Conservation (phyloP, 2,329 filamentous ascomycete species). For the Microcyclosporella mali region DNA sequence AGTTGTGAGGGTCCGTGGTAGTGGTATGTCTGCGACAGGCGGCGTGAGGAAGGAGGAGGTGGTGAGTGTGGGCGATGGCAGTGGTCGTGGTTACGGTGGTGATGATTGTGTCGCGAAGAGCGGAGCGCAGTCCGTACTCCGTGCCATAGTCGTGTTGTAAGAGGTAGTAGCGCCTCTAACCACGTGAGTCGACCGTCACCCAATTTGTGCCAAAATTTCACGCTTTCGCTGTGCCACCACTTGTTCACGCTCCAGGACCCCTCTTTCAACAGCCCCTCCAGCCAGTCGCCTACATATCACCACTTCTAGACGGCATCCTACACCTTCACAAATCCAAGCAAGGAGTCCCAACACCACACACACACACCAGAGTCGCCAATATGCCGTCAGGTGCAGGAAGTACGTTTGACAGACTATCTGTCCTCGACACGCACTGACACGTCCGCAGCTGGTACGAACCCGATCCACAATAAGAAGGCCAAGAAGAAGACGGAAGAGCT, state of each 20-base stretch:
- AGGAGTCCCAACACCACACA: background rate
- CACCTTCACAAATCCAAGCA: background rate
- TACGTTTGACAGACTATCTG: slow-evolving; percentile 25
- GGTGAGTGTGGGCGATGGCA: background rate
- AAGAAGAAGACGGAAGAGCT: slow-evolving; percentile 77
- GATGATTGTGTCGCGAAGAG: too few species aligned
- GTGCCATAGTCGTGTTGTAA: too few species aligned
- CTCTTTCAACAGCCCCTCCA: background rate
- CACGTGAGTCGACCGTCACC: background rate
- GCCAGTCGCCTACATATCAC: background rate
- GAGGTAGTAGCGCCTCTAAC: too few species aligned
- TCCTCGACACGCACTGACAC: slow-evolving; percentile 3
- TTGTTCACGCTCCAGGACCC: background rate
- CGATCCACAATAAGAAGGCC: slow-evolving; percentile 66
- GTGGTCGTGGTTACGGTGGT: slow-evolving; percentile 3
- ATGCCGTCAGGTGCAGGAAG: slow-evolving; percentile 49
- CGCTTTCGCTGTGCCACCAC: background rate
- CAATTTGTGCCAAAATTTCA: background rate
- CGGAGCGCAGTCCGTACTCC: too few species aligned
- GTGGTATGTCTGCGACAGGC: too few species aligned
- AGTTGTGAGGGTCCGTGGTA: too few species aligned
- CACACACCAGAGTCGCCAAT: slow-evolving; percentile 18
- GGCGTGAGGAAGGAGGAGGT: background rate
- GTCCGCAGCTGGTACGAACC: slow-evolving; percentile 46
- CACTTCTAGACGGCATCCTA: too few species aligned